Base-by-base conservation (phyloP, 2,329 filamentous ascomycete genomes). In the Epichloe gansuensis region DNA sequence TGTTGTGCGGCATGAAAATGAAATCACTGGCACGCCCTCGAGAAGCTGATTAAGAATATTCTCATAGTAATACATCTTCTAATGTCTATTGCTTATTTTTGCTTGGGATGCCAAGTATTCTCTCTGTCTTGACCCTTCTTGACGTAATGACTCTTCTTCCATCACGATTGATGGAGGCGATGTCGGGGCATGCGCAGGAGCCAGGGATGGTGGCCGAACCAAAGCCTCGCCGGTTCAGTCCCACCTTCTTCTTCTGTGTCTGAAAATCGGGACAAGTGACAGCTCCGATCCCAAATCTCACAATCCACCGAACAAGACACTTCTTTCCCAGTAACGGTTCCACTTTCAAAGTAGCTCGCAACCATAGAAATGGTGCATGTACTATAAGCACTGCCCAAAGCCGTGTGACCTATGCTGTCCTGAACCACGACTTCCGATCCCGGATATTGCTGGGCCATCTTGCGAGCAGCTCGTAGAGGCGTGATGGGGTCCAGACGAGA, bases 401-500 rank as follows among this genome's bases (percentile, higher is more conserved):
- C 41, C 17, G 41, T 43, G 41, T 62, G 60, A 0, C 60, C 59
- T 15, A 57, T 41, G 1, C 55, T 53, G 23, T 59, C 52, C 21
- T 57, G 56, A 2, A 60, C 42, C 4, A 61, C 49, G 4, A 62
- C 50, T 13, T 49, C 51, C 0, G 59, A 58, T 9, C 59, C 59
- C 2, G 55, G 55, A 31, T 60, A 57, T 3, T 17, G 8, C 11
- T 9, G 39, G 21, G 56, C 48, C 54, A 56, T 58, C 38, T 25
- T 15, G 3, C 47, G 46, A 12, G 54, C 54, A n/a, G 17, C 17
- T 4, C 23, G 4, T 23, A 69, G 56, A 6, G 73, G 73, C 31
- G 72, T 74, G 13, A 74, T 67, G 7, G 73, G 73, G 49, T 74
- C 72, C 9, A 67, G 61, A 6, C 61, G 56, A 50, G 66, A 70